Conservation (phyloP, 1,139 yeast genomes). For the Hanseniaspora gamundiae region DNA sequence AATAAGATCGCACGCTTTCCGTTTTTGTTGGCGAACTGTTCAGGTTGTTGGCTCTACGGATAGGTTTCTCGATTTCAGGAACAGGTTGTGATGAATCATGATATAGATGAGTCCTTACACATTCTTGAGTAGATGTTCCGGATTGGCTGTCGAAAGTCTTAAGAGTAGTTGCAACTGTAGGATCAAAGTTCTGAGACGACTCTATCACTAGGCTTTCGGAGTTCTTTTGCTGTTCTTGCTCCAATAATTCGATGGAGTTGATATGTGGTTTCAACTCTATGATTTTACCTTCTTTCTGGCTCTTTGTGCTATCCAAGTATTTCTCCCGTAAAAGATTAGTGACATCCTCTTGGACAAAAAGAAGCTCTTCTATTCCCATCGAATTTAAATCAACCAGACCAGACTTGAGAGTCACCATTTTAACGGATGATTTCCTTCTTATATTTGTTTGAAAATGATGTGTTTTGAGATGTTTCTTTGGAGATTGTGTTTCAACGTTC, state of each 20-base stretch:
- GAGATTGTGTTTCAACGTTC: too few relatives aligned
- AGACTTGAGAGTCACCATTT: not conserved
- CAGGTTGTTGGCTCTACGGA: not conserved
- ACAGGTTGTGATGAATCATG: not conserved
- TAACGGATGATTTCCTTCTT: not conserved
- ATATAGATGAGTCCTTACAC: not conserved
- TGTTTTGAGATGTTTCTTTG: not conserved
- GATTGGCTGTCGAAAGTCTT: not conserved
- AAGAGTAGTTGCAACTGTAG: not conserved
- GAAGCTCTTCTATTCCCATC: not conserved
- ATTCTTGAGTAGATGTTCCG: not conserved
- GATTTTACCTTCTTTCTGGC: not conserved
- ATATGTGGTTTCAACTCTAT: not conserved
- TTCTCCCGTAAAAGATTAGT: not conserved
- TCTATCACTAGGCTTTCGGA: not conserved
- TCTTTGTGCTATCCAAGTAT: not conserved
- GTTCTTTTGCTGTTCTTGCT: not conserved
- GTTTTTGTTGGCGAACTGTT: not conserved
- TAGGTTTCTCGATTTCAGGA: not conserved
- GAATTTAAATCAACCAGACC: not conserved
- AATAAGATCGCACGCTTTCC: not conserved
- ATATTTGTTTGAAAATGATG: not conserved
- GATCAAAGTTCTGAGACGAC: slow-evolving; percentile 1
- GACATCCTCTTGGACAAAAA: not conserved
- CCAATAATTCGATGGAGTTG: not conserved